phyloP scores from a whole-genome alignment of 805 yeast species.

The Kuraishia hungarica region DNA sequence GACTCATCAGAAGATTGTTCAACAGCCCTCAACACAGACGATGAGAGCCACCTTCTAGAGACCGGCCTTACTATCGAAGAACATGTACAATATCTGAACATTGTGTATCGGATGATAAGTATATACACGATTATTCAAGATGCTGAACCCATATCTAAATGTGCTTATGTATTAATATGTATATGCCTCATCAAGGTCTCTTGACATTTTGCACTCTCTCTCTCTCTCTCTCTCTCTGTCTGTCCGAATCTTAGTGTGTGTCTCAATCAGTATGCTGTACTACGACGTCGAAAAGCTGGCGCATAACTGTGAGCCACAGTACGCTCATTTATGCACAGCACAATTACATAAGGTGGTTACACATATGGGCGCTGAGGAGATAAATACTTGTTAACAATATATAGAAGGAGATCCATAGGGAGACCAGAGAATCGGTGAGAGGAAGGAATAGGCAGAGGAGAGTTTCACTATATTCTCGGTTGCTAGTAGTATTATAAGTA shows the following conservation, averaged over 20 bases:
- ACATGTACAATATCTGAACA: background rate
- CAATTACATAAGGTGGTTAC: no score
- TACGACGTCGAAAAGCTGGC: background rate
- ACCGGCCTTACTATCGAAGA: background rate
- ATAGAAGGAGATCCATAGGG: no score
- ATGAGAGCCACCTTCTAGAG: background rate
- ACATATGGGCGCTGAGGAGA: no score
- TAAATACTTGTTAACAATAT: no score
- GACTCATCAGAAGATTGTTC: conserved; percentile 6
- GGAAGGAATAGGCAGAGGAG: no score
- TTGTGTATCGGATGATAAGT: background rate
- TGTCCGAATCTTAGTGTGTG: background rate
- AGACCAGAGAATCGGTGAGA: no score
- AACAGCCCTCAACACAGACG: background rate
- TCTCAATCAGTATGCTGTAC: background rate
- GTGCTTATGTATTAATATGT: no score
- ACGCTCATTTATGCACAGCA: background rate
- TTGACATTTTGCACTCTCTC: background rate
- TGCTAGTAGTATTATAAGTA: no score
- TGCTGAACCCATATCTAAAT: no score
- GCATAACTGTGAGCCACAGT: background rate
- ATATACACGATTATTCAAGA: no score
- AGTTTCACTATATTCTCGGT: no score
- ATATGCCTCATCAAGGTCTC: background rate
- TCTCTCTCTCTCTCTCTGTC: background rate